Evolutionary conservation across 129 eudicot genomes (phyloP), one percentile per base, ranked within the genome.

Genomic region (Arctium lappa): DNA sequence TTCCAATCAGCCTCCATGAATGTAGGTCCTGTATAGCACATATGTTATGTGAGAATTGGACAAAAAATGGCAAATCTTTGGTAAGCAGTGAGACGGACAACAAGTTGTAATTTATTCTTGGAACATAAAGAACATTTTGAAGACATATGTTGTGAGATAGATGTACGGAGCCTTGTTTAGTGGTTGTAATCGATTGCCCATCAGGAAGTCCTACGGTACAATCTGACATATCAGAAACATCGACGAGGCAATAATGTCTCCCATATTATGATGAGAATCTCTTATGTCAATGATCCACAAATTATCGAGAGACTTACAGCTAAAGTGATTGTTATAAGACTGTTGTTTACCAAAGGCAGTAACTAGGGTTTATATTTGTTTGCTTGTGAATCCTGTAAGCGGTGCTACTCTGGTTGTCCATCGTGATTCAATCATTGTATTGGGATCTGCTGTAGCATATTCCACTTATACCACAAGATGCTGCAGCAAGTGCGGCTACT

Each of bases 221-320:
- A 2, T 40, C 8, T 0, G n/a, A 38, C 44, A 74, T 42, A 16
- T 13, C 33, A 10, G 13, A 39, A 22, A 74, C 16, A 3, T 36
- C 7, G 4, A 9, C 18, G 3, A 74, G 10, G 9, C 63, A 74
- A 22, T 22, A 65, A 29, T 74, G n/a, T n/a, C n/a, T n/a, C n/a
- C n/a, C n/a, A n/a, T n/a, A n/a, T n/a, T n/a, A n/a, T n/a, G 65
- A n/a, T 18, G 16, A 1, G 29, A 18, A 42, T n/a, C 78, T 36
- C 78, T n/a, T 40, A 66, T 74, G n/a, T 74, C 78, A 44, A 74
- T 74, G 50, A 74, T 74, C 78, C 38, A 75, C 8, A 75, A 22
- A 44, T 30, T 22, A 10, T 34, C 37, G 11, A 8, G 37, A 42
- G 6, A 75, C 79, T 75, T 46, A 75, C 68, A 40, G 1, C 3